phyloP scores from a whole-genome alignment of 495 filamentous ascomycete species.

The Amorphotheca resinae region DNA sequence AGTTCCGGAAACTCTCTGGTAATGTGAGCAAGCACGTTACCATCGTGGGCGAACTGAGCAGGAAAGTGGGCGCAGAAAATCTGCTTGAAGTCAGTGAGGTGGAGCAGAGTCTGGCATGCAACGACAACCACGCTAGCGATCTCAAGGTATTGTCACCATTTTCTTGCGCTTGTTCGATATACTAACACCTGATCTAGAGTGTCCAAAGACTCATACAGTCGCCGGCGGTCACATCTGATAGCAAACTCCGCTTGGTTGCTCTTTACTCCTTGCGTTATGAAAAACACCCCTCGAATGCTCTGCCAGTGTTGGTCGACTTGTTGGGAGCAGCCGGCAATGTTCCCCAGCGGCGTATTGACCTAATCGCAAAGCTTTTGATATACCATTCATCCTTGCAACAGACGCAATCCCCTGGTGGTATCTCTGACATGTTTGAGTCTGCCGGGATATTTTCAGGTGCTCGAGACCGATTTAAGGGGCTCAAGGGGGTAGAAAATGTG shows the following conservation, averaged over 20 bases:
- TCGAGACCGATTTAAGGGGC: slow-evolving; percentile 78
- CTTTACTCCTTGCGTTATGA: slow-evolving; percentile 89
- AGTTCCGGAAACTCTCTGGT: slow-evolving; percentile 90
- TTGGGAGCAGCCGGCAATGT: slow-evolving; percentile 66
- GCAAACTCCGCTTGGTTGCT: slow-evolving; percentile 78
- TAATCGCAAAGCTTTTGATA: slow-evolving; percentile 62
- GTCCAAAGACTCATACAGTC: slow-evolving; percentile 75
- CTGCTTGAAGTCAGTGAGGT: slow-evolving; percentile 90
- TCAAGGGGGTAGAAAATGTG: slow-evolving; percentile 96
- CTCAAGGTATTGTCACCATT: slow-evolving; percentile 45
- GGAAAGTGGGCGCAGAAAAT: slow-evolving; percentile 70
- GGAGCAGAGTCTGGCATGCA: slow-evolving; percentile 93
- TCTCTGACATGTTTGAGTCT: slow-evolving; percentile 84
- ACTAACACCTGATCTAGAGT: slow-evolving; percentile 38
- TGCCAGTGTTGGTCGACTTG: slow-evolving; percentile 74
- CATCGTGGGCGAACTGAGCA: slow-evolving; percentile 81
- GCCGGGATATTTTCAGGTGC: slow-evolving; percentile 86
- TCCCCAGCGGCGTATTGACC: slow-evolving; percentile 55
- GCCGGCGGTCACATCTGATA: slow-evolving; percentile 56
- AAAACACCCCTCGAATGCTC: slow-evolving; percentile 64
- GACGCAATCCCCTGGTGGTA: slow-evolving; percentile 53
- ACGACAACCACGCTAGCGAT: slow-evolving; percentile 82
- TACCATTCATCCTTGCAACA: slow-evolving; percentile 79
- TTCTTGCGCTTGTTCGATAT: neutral
- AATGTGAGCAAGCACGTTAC: slow-evolving; percentile 99